Conservation (phyloP, 2,329 filamentous ascomycete genomes). For the Nemania diffusa region DNA sequence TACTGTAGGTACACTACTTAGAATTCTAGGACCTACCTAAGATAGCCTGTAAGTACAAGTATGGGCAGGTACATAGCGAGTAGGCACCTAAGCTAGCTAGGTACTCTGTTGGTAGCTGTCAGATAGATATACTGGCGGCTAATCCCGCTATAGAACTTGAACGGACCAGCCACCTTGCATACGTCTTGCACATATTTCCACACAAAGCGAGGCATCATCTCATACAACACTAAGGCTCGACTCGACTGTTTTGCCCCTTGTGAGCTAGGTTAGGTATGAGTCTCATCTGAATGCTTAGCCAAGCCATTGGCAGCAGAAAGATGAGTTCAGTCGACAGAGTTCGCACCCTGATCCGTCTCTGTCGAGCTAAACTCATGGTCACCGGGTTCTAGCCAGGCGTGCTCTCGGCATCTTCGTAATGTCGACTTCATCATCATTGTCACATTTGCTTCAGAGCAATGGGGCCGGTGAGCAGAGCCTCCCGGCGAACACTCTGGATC, state of each 20-base stretch:
- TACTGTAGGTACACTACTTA: too few relatives aligned
- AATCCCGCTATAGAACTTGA: slow-evolving; percentile 15
- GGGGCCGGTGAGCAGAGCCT: slow-evolving; percentile 18
- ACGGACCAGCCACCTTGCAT: slow-evolving; percentile 9
- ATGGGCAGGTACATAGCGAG: too few relatives aligned
- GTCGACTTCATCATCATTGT: slow-evolving; percentile 37
- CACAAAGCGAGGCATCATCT: slow-evolving; percentile 4
- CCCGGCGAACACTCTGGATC: slow-evolving; percentile 6
- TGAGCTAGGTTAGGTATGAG: slow-evolving; percentile 18
- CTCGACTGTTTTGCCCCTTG: background rate
- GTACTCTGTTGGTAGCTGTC: too few relatives aligned
- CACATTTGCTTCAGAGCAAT: slow-evolving; percentile 37
- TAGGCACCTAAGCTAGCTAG: too few relatives aligned
- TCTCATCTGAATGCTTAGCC: slow-evolving; percentile 16
- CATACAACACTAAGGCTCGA: background rate
- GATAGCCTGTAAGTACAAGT: too few relatives aligned
- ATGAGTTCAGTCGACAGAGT: slow-evolving; percentile 19
- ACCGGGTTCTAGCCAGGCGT: slow-evolving; percentile 3
- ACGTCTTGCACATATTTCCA: background rate
- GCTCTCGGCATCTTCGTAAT: slow-evolving; percentile 20
- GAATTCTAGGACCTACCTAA: too few relatives aligned
- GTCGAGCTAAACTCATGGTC: slow-evolving; percentile 7
- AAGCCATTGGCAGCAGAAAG: slow-evolving; percentile 24
- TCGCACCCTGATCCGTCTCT: slow-evolving; percentile 5
- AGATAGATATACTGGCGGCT: background rate